Percentiles rank a stretch among this genome's conserved stretches.
Conservation (phyloP, 768 basidiomycete genomes). For the Filobasidium wieringae region DNA sequence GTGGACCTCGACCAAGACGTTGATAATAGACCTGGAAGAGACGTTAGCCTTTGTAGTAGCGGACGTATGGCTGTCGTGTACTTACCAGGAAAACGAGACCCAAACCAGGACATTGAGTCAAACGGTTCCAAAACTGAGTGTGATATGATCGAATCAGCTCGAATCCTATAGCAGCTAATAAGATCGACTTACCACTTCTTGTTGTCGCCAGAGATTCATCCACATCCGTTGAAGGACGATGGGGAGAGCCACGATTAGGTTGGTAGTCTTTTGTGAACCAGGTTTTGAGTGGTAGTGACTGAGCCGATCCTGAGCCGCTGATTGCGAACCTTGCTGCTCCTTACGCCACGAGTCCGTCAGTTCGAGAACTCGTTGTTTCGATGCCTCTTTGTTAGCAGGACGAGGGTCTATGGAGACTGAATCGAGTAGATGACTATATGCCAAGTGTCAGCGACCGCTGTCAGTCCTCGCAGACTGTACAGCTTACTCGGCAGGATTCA, state of each 20-base stretch:
- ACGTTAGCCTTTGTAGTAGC: not conserved
- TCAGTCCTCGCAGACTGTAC: not conserved
- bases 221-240: slow-evolving; percentile 40
- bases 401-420: slow-evolving; percentile 42
- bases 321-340: slow-evolving; percentile 1
- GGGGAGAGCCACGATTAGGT: slow-evolving; percentile 39
- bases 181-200: slow-evolving; percentile 24
- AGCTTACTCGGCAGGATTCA: slow-evolving; percentile 49
- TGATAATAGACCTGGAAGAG: not conserved
- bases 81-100: slow-evolving; percentile 38
- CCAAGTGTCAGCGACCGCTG: not conserved
- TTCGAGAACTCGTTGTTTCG: not conserved
- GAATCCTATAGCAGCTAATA: slow-evolving; percentile 18
- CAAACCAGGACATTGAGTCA: slow-evolving; percentile 25
- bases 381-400: slow-evolving; percentile 9
- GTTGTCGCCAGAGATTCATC: slow-evolving; percentile 41
- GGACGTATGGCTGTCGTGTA: slow-evolving; percentile 27
- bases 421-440: slow-evolving; percentile 45
- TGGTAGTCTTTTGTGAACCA: slow-evolving; percentile 25
- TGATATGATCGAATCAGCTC: slow-evolving; percentile 3
- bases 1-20: slow-evolving; percentile 38
- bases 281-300: not conserved
- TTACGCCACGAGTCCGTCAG: slow-evolving; percentile 3
- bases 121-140: slow-evolving; percentile 24
- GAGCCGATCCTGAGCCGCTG: slow-evolving; percentile 11